Evolutionary conservation across 345 rosid species (phyloP).

Genomic region (Eucalyptus polybractea): DNA sequence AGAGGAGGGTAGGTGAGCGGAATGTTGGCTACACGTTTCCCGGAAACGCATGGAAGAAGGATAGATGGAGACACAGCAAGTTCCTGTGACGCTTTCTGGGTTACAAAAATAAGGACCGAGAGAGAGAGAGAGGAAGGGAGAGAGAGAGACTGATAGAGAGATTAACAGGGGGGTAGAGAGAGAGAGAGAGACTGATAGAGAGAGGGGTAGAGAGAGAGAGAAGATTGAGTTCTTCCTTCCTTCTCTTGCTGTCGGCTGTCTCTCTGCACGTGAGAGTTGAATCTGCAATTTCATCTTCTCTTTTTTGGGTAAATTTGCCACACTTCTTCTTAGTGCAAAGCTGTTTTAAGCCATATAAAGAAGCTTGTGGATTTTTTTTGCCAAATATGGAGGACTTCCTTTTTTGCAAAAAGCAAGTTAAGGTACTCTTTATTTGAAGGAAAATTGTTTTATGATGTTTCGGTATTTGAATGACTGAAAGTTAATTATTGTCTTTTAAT

Average conservation of each 20-base stretch:
- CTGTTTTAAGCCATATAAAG: neutral
- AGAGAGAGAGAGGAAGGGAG: neutral
- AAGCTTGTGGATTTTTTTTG: neutral
- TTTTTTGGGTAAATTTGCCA: neutral
- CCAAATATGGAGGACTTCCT: neutral
- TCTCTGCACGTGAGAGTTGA: neutral
- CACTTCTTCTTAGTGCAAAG: neutral
- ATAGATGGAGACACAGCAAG: neutral
- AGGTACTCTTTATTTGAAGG: too few species aligned
- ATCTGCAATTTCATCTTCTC: neutral
- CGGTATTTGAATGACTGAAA: too few species aligned
- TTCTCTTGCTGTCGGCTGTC: neutral
- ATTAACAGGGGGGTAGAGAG: neutral
- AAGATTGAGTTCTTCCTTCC: neutral
- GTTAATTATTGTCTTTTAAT: too few species aligned
- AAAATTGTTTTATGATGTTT: too few species aligned
- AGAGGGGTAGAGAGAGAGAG: neutral
- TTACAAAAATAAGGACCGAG: neutral
- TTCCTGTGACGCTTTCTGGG: neutral
- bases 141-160: neutral
- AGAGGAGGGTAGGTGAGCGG: slow-evolving; percentile 10
- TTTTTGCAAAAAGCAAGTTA: too few species aligned
- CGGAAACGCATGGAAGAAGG: neutral
- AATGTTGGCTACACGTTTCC: slow-evolving; percentile 10
- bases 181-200: neutral